Percentiles rank a stretch among this genome's conserved stretches.
These are phyloP conservation scores for Rhynchosporium agropyri DNA, from an alignment of 2,329 filamentous ascomycete genomes.

Conservation along the genomic window DNA sequence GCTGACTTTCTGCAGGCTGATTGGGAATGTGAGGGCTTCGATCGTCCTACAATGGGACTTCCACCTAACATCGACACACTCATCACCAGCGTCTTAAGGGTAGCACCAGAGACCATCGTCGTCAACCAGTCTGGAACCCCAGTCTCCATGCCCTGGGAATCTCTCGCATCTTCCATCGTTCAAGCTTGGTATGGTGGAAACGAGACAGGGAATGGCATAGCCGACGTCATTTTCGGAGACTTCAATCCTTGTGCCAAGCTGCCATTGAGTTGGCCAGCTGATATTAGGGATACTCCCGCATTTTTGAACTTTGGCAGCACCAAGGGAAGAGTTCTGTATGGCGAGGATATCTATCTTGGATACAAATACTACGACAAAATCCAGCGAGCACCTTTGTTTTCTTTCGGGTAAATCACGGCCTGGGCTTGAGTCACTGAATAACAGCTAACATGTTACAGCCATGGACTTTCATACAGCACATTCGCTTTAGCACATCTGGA, in stretches of 20 bases:
- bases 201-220: constrained; percentile 66
- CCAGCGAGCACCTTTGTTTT: constrained; percentile 48
- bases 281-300: constrained; percentile 60
- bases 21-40: constrained; percentile 44
- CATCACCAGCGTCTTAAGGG: constrained; percentile 56
- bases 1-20: constrained; percentile 57
- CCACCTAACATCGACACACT: constrained; percentile 38
- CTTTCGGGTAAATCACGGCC: constrained; percentile 49
- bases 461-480: constrained; percentile 75
- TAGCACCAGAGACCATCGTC: constrained; percentile 60
- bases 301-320: constrained; percentile 60
- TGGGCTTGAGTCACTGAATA: constrained; percentile 60
- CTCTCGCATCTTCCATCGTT: constrained; percentile 33
- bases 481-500: constrained; percentile 16
- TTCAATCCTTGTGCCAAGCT: constrained; percentile 64
- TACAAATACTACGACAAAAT: constrained; percentile 66
- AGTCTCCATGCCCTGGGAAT: constrained; percentile 54
- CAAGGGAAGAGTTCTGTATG: constrained; percentile 62
- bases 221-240: constrained; percentile 63
- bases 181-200: constrained; percentile 61
- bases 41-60: constrained; percentile 36
- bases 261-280: constrained; percentile 60
- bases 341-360: constrained; percentile 65
- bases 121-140: constrained; percentile 65
- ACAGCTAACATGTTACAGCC: constrained; percentile 52